Base-by-base conservation (phyloP, 2,329 filamentous ascomycete species). In the Fusarium sp. region DNA sequence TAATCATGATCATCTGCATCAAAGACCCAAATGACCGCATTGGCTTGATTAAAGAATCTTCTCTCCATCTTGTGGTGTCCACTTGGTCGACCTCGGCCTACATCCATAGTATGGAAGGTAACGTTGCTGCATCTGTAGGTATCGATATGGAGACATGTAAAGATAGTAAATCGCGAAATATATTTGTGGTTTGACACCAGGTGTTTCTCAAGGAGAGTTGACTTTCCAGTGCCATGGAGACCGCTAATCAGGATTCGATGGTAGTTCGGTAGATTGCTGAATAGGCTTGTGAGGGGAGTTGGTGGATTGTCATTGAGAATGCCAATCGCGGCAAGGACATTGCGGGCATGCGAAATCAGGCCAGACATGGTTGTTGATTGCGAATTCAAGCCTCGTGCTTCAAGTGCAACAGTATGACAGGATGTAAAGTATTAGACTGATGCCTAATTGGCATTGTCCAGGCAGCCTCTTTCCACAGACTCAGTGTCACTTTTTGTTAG, bases 251-350 rank as follows among this genome's bases (percentile, higher is more conserved):
- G 32, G 5, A 49, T 64, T 18, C 34, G 29, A 14, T 38, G 59
- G 9, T 56, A 38, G 6, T 24, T 30, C 7, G 59, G 49, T 14
- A 63, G 59, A n/a, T 34, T 44, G 12, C 49, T 57, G 24, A 64
- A 29, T 25, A 57, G n/a, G n/a, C 20, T 43, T 9, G 59, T 43
- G 1, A 49, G 32, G 8, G 45, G 18, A 6, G 38, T 57, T 6
- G n/a, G 22, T 15, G 12, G 25, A 18, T 44, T 25, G 14, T 29
- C 44, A 7, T 27, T 25, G 8, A 43, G 3, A 8, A 63, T 24
- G 32, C 59, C 43, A 12, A 63, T 15, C 6, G 24, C 5, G 56
- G 9, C 2, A 43, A 34, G 29, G 9, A 16, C 29, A 4, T 50
- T 22, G 7, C 20, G 16, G 16, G 34, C 34, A n/a, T n/a, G 34